Base-by-base conservation (phyloP, 495 filamentous ascomycete genomes). In the Hypoxylon intermedium region DNA sequence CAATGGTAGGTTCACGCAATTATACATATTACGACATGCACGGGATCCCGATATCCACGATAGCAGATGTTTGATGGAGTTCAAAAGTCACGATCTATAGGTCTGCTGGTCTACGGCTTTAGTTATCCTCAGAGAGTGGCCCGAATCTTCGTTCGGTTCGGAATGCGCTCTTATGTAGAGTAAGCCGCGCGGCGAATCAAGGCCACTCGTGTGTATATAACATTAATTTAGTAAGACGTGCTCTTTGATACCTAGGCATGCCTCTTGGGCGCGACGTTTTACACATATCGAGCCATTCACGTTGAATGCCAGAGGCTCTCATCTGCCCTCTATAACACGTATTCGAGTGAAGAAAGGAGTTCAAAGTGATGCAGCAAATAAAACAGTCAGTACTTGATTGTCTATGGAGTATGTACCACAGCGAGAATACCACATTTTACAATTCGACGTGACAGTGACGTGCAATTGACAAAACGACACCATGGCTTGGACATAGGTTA, bases 31-130 rank as follows among this genome's bases (percentile, higher is more conserved):
- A 44, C 21, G 44, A 33, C 20, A 37, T 44, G 37, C 18, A 59
- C 50, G 20, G 56, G 31, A 52, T 56, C 24, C 40, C 45, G 38
- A 65, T 60, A 56, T 60, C 51, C 30, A 56, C 30, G 52, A 56
- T 24, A 26, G 36, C 45, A 52, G 62, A 55, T 50, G 62, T 65
- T 61, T 9, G 37, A 46, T 34, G 56, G 52, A 36, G 50, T 53
- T 49, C 21, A 59, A 54, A 59, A 59, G 49, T 51, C 36, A 45
- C 51, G 44, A 50, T 53, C 20, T 50, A 54, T 33, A 28, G 51
- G 51, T 45, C 38, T 45, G 47, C 20, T 36, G 19, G 30, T 26
- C 46, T 44, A 23, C 43, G 23, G 42, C 12, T 51, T 52, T 46
- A 13, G 46, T 52, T 51, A 33, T 30, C 44, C 31, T 40, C 28